Evolutionary conservation across 2,329 filamentous ascomycete genomes (phyloP).

Genomic region (Fusarium praegraminearum): DNA sequence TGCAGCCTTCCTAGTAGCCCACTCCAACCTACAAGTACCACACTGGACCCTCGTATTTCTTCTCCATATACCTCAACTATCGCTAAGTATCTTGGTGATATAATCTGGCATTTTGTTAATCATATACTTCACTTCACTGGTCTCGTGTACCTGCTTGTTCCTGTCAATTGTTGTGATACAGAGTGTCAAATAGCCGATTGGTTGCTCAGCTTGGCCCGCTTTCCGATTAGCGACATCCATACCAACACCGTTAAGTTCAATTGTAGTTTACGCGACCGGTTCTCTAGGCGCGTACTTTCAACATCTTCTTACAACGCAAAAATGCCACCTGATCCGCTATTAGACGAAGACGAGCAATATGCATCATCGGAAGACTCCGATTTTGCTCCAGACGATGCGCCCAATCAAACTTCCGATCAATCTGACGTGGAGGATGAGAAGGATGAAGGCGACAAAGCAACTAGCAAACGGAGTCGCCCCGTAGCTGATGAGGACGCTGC

Average conservation of each 20-base stretch:
- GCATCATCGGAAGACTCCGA: constrained; percentile 80
- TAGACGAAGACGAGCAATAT: constrained; percentile 69
- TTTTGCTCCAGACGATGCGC: constrained; percentile 71
- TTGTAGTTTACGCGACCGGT: constrained; percentile 8
- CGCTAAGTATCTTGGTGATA: neutral
- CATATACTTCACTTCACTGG: neutral
- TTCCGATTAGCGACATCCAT: constrained; percentile 22
- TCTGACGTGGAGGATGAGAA: constrained; percentile 65
- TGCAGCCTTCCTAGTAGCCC: neutral
- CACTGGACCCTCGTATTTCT: neutral
- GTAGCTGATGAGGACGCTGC: constrained; percentile 47
- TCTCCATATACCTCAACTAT: neutral
- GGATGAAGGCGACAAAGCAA: constrained; percentile 49
- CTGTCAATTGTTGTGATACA: neutral
- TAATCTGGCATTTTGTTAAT: neutral
- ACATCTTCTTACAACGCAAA: constrained; percentile 30
- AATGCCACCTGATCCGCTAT: constrained; percentile 59
- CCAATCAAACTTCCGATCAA: constrained; percentile 61
- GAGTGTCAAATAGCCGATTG: constrained; percentile 32
- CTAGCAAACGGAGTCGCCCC: constrained; percentile 44
- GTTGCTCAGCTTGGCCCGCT: constrained; percentile 24
- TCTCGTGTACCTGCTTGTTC: neutral
- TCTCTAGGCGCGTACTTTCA: neutral
- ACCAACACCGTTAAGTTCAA: neutral
- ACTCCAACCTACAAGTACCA: neutral